Evolutionary conservation across 1,139 yeast genomes (phyloP).

Genomic region (Blastobotrys raffinosifermentans): DNA sequence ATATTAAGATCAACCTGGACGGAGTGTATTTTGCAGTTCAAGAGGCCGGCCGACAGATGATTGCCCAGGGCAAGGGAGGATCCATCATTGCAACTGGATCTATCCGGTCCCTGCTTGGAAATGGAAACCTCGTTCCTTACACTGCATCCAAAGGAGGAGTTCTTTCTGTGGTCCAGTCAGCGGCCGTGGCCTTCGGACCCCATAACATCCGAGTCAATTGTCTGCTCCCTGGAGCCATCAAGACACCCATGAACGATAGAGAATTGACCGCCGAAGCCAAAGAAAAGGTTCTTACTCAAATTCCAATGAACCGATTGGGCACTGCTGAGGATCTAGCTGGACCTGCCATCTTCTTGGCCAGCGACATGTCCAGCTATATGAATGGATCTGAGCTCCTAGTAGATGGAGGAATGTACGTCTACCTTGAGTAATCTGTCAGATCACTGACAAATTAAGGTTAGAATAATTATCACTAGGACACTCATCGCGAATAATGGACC

Average conservation of each 20-base stretch:
- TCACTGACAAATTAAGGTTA: too few relatives aligned
- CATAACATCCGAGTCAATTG: constrained; percentile 33
- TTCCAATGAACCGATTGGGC: constrained; percentile 45
- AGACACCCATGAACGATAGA: constrained; percentile 39
- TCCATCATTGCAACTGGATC: constrained; percentile 36
- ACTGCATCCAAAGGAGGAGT: constrained; percentile 48
- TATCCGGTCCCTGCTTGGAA: constrained; percentile 35
- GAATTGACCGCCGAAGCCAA: constrained; percentile 38
- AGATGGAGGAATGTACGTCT: constrained; percentile 45
- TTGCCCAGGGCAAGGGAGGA: constrained; percentile 40
- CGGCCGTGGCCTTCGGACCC: constrained; percentile 41
- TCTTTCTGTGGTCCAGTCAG: constrained; percentile 40
- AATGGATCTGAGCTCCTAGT: constrained; percentile 43
- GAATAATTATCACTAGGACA: too few relatives aligned
- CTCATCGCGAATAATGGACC: too few relatives aligned
- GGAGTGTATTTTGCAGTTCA: constrained; percentile 43
- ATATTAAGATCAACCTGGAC: constrained; percentile 38
- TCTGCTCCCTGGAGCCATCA: constrained; percentile 41
- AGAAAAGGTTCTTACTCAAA: constrained; percentile 31
- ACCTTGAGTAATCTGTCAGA: constrained; percentile 40
- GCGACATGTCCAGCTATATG: constrained; percentile 40
- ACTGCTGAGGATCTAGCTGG: constrained; percentile 42
- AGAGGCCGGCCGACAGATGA: constrained; percentile 43
- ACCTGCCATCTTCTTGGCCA: constrained; percentile 42
- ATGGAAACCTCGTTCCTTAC: constrained; percentile 37